Percentiles rank a stretch among this genome's conserved stretches.
phyloP scores from a whole-genome alignment of 139 green algal species.

The Picochlorum sp. region DNA sequence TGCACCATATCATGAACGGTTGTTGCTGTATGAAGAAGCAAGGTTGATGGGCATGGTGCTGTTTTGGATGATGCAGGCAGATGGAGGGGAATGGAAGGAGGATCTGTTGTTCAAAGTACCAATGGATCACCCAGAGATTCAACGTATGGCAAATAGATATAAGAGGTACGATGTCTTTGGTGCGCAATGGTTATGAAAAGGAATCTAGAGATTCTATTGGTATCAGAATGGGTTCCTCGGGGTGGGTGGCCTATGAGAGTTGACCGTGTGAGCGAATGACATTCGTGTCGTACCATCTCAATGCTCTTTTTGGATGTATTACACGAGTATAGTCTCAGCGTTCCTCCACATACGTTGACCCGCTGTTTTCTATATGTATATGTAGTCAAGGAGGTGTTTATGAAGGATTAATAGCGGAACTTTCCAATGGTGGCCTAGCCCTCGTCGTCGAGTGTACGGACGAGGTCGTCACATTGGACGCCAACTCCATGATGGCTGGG shows the following conservation, averaged over 20 bases:
- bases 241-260: too few relatives aligned
- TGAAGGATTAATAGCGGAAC: constrained; percentile 61
- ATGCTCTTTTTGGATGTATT: constrained; percentile 4
- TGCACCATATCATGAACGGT: too few relatives aligned
- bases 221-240: not conserved
- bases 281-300: constrained; percentile 1
- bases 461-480: constrained; percentile 57
- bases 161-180: constrained; percentile 37
- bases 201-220: not conserved
- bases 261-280: constrained; percentile 25
- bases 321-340: not conserved
- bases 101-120: constrained; percentile 80
- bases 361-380: constrained; percentile 31
- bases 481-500: constrained; percentile 77
- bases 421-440: constrained; percentile 64
- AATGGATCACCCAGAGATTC: constrained; percentile 62
- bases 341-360: not conserved
- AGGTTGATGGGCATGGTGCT: not conserved
- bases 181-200: not conserved
- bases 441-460: constrained; percentile 47
- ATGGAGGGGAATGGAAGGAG: constrained; percentile 64
- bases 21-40: too few relatives aligned
- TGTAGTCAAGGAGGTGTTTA: constrained; percentile 50
- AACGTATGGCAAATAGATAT: constrained; percentile 69
- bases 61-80: constrained; percentile 28